Conservation (phyloP, 2,329 filamentous ascomycete species). For the Cladosporium phlei region DNA sequence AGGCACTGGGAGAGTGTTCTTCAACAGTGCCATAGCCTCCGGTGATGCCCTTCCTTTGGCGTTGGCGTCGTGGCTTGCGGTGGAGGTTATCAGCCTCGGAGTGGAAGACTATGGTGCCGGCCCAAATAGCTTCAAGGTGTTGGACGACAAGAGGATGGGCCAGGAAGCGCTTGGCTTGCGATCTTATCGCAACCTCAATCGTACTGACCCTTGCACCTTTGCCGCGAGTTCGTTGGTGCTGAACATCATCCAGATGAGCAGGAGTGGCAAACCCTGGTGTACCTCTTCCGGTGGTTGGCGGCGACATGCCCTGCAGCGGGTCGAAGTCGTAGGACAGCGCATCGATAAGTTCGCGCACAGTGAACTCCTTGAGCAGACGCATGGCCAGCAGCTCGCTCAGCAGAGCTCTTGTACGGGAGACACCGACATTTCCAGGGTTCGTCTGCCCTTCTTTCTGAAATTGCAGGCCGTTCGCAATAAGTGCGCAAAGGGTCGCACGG, state of each 20-base stretch:
- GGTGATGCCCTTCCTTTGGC: constrained; percentile 12
- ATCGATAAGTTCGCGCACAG: constrained; percentile 84
- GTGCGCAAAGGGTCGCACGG: constrained; percentile 77
- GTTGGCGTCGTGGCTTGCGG: constrained; percentile 44
- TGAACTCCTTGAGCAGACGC: constrained; percentile 83
- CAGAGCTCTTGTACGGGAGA: constrained; percentile 76
- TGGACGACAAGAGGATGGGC: constrained; percentile 88
- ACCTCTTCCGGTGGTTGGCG: constrained; percentile 27
- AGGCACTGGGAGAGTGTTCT: constrained; percentile 22
- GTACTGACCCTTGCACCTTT: constrained; percentile 77
- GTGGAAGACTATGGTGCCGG: constrained; percentile 90
- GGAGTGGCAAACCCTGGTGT: constrained; percentile 19
- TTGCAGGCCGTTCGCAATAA: constrained; percentile 91
- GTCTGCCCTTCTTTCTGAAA: constrained; percentile 82
- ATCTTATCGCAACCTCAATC: constrained; percentile 86
- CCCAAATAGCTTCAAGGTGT: constrained; percentile 96
- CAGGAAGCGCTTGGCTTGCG: constrained; percentile 86
- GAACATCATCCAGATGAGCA: constrained; percentile 16
- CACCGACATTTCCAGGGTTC: constrained; percentile 78
- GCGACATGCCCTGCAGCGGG: constrained; percentile 75
- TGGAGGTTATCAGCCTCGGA: constrained; percentile 82
- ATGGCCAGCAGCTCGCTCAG: constrained; percentile 88
- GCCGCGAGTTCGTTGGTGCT: constrained; percentile 44
- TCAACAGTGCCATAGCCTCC: constrained; percentile 38
- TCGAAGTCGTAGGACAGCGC: constrained; percentile 93